Conservation (phyloP, 805 yeast genomes). For the Monosporozyma servazzii region DNA sequence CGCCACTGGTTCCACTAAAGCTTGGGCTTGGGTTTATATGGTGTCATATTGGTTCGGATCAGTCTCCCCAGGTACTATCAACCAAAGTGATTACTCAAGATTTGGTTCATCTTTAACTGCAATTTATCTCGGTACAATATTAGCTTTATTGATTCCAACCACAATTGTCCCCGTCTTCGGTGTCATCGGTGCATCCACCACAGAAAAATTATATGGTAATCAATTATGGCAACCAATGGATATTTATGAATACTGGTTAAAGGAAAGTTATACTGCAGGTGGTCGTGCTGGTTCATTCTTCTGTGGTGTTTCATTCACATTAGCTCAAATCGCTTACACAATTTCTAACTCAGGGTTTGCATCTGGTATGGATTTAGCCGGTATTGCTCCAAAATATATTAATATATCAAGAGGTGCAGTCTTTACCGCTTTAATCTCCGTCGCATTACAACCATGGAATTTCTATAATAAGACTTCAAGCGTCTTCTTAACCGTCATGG, state of each 20-base stretch:
- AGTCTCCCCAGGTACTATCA: slow-evolving; percentile 34
- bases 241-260: slow-evolving; percentile 26
- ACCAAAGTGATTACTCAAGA: slow-evolving; percentile 35
- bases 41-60: slow-evolving; percentile 37
- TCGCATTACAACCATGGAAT: slow-evolving; percentile 34
- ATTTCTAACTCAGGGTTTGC: slow-evolving; percentile 33
- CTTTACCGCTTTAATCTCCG: slow-evolving; percentile 29
- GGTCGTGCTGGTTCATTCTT: slow-evolving; percentile 35
- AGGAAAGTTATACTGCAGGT: slow-evolving; percentile 26
- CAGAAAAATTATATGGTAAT: slow-evolving; percentile 29
- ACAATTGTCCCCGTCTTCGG: slow-evolving; percentile 38
- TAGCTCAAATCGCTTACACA: slow-evolving; percentile 34
- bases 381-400: slow-evolving; percentile 32
- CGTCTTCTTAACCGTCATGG: slow-evolving; percentile 32
- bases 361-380: slow-evolving; percentile 39
- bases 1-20: slow-evolving; percentile 30
- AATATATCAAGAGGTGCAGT: slow-evolving; percentile 35
- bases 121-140: slow-evolving; percentile 28
- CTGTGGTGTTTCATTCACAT: slow-evolving; percentile 31
- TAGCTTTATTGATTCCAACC: slow-evolving; percentile 31
- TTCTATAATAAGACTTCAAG: slow-evolving; percentile 31
- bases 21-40: slow-evolving; percentile 37
- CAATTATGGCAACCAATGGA: slow-evolving; percentile 33
- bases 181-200: slow-evolving; percentile 35
- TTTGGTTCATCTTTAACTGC: slow-evolving; percentile 29